phyloP scores from a whole-genome alignment of 164 flowering plant species.

The Taxillus chinensis region DNA sequence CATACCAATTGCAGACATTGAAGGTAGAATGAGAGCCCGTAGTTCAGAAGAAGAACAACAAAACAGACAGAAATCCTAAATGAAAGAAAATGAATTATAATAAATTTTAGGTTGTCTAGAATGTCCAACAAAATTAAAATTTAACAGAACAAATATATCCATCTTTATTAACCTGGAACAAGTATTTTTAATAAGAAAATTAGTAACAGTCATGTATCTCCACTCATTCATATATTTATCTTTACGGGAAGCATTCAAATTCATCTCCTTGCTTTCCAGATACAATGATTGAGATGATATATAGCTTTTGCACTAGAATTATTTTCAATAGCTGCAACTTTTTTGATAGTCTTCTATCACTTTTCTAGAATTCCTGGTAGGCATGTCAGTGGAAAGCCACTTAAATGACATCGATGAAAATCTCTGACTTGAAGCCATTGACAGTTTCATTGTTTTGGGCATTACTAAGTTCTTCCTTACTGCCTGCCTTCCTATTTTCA shows the following conservation, averaged over 20 bases:
- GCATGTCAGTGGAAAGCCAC: conserved; percentile 97
- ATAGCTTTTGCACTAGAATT: conserved; percentile 11
- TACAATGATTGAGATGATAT: conserved; percentile 7
- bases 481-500: conserved; percentile 21
- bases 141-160: no score
- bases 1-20: not conserved
- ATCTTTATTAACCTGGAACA: conserved; percentile 42
- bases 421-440: conserved; percentile 8
- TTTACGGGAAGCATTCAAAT: conserved; percentile 9
- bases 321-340: conserved; percentile 9
- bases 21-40: conserved; percentile 79
- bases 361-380: conserved; percentile 39
- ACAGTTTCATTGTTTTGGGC: conserved; percentile 10
- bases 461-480: conserved; percentile 16
- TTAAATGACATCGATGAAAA: conserved; percentile 58
- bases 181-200: conserved; percentile 65
- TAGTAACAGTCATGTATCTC: conserved; percentile 93
- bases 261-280: conserved; percentile 12
- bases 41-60: conserved; percentile 79
- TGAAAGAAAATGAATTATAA: not conserved
- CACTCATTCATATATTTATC: conserved; percentile 76
- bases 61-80: conserved; percentile 79
- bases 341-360: conserved; percentile 14
- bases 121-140: not conserved
- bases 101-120: not conserved